Evolutionary conservation across 257 asterid genomes (phyloP).

Genomic region (Solanum chilense): DNA sequence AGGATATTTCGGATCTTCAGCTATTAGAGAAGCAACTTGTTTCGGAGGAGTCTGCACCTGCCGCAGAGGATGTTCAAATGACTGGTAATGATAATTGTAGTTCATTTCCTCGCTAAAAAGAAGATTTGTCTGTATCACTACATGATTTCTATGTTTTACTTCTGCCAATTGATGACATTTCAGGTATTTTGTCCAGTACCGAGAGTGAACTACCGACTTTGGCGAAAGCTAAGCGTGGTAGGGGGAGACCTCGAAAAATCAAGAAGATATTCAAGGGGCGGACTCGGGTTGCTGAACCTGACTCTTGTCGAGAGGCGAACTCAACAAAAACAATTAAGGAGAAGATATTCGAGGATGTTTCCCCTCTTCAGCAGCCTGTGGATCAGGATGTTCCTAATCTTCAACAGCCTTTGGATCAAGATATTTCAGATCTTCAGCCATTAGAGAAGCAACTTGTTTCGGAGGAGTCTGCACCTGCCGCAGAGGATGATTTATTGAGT

Average conservation of each 20-base stretch:
- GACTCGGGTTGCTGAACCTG: conserved; percentile 21
- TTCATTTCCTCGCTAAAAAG: too few species aligned
- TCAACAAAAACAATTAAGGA: neutral
- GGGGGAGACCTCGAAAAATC: conserved; percentile 3
- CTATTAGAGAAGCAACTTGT: too few species aligned
- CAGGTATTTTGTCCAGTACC: conserved; percentile 10
- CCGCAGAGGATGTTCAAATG: too few species aligned
- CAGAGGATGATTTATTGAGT: neutral
- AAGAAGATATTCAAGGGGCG: neutral
- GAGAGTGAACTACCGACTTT: neutral
- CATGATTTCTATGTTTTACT: too few species aligned
- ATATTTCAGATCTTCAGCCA: neutral
- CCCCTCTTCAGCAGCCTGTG: neutral
- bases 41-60: too few species aligned
- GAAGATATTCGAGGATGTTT: neutral
- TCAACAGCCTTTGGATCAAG: conserved; percentile 4
- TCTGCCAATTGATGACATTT: neutral
- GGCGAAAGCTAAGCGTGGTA: neutral
- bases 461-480: neutral
- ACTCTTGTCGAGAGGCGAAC: conserved; percentile 26
- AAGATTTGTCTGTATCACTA: too few species aligned
- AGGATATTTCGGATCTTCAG: too few species aligned
- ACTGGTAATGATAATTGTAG: too few species aligned
- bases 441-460: conserved; percentile 4
- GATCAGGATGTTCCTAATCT: neutral